Base-by-base conservation (phyloP, 805 yeast genomes). In the Saturnispora halmiae region DNA sequence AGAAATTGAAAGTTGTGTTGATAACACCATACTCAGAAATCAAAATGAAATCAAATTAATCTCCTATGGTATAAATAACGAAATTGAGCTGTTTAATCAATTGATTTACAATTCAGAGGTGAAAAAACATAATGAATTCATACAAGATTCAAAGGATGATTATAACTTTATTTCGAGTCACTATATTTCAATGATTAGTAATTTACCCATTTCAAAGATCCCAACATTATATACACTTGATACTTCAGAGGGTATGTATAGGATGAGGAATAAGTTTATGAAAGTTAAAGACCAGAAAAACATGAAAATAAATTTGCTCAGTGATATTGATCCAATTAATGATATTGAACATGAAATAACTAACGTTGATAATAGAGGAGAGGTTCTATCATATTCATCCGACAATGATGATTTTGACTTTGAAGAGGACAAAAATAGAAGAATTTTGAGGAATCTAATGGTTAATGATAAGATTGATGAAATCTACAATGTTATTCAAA, bases 401-500 rank as follows among this genome's bases (percentile, higher is more conserved):
- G 34, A 34, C 20, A 19, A 20, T 6, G 15, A 13, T 11, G 42
- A 44, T 13, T 36, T 30, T 8, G 43, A 29, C 9, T 33, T 35
- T 18, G 37, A 69, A 40, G 81, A 77, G 46, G 94, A 84, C 54
- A 76, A 75, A 50, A 83, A 85, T 54, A 62, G 94, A 41, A 81
- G 79, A 51, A 80, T 86, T 1, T 60, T 85, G 16, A 69, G 88
- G 43, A 73, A 83, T 50, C 61, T 86, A 41, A 77, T 64, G 49
- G 70, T 75, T 38, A 82, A 82, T 13, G 96, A 86, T 55, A 70
- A 69, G 34, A 82, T 87, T 19, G 70, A 65, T n/a, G 73, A 74
- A 11, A 60, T 86, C 14, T 79, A 84, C 79, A 86, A 86, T 54
- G 77, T 82, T 1, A 75, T 88, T 41, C 75, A 77, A 36, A 73